Evolutionary conservation across 1,284 basidiomycete genomes (phyloP), one percentile per base, ranked within the genome.

Genomic region (Tilletia indica): DNA sequence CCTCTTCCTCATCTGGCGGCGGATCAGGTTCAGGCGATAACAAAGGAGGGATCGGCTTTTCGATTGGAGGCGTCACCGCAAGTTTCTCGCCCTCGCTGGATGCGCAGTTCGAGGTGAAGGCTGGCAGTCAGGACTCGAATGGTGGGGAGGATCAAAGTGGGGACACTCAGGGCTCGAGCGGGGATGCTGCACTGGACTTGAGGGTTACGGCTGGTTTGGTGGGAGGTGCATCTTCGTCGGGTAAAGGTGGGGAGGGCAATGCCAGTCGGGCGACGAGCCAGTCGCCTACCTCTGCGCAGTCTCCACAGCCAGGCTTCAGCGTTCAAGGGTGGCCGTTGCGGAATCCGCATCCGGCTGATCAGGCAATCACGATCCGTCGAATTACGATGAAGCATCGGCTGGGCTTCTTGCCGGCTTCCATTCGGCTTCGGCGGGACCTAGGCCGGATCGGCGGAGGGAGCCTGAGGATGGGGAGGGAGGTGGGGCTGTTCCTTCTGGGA

Each of bases 311-410:
- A 14, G 42, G 42, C 14, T 45, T 45, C 42, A 67, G 11, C 11
- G 14, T 31, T 4, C 42, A 34, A 8, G 47, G 66, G n/a, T 45
- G 66, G 25, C 66, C 47, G 4, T 34, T 49, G 66, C 21, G 14
- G n/a, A 67, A 47, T 21, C 47, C 66, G 42, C 66, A 48, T 25
- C 39, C 66, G 66, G 45, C 45, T 4, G 66, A 67, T 21, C 66
- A 67, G 31, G 47, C 45, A 4, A 67, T 67, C 42, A 48, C 45
- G 6, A 48, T 67, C 45, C 19, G 34, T n/a, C 66, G 66, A 4
- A 67, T 67, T 45, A 67, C 66, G 25, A 49, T 49, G 45, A 67
- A 67, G 47, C 42, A 67, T 34, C 66, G 66, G 4, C 42, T 67
- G 21, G n/a, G n/a, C 14, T 67, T 67, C 66, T 25, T 67, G 47